Evolutionary conservation across 2,329 filamentous ascomycete species (phyloP), one percentile per base, ranked within the genome.

Genomic region (Mycosphaerella arachidis): DNA sequence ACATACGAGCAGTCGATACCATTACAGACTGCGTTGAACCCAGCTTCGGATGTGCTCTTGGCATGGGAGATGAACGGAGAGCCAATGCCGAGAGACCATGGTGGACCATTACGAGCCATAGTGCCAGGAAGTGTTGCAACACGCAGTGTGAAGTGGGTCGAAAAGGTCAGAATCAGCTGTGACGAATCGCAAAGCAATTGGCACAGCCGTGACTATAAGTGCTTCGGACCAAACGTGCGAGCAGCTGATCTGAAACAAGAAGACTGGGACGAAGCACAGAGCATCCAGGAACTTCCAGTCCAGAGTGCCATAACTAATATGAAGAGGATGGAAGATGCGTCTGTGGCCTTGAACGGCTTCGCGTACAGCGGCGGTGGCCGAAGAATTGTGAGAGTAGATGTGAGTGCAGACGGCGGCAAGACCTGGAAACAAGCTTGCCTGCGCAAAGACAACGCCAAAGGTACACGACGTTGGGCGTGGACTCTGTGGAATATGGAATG

Each of bases 1-100:
- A 67, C 65, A 29, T 67, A 67, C 40, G 65, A 67, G 58, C 65
- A 67, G 33, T 65, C 63, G 3, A 65, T 67, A 24, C 65, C 65
- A 12, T 53, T 67, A 7, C 61, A 63, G 76, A 79, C 8, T 83
- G 82, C 12, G 74, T 83, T 52, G 84, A 87, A 70, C 83, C 84
- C 13, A 86, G 87, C 68, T 81, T 81, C 59, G 79, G 85, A 13
- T 30, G 87, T 90, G 0, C 76, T 90, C 53, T 77, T 90, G 0
- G 84, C 83, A 0, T 90, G 86, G 85, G 84, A 88, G 67, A 90
- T 90, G 87, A 90, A 90, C 63, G 86, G 83, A 5, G 76, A 87
- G 61, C 78, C 79, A 0, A 75, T 90, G 0, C 87, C 86, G 0
- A 79, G 77, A 10, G 88, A 89, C 60, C 87, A 90, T 61, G 87